These are phyloP conservation scores for Neurospora discreta DNA, from an alignment of 495 filamentous ascomycete species.

Conservation along the genomic window DNA sequence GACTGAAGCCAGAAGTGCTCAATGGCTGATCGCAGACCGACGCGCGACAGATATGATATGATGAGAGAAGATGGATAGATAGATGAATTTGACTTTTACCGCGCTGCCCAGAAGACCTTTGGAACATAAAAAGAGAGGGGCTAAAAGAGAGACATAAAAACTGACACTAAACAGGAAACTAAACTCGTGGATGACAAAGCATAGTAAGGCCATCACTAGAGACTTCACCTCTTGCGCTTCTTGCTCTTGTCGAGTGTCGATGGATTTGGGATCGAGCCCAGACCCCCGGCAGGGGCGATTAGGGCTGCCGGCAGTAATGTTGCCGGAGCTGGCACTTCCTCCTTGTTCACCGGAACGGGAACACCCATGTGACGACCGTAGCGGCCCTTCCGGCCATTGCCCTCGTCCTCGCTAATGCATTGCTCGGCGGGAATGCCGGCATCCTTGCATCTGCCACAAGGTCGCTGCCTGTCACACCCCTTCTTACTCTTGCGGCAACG, in stretches of 20 bases:
- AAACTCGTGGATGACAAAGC: background rate
- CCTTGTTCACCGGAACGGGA: conserved; percentile 55
- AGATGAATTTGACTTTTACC: background rate
- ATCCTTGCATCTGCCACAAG: conserved; percentile 90
- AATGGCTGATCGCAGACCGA: background rate
- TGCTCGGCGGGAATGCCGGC: conserved; percentile 85
- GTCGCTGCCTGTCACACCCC: conserved; percentile 91
- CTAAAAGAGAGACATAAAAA: background rate
- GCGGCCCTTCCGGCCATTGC: conserved; percentile 90
- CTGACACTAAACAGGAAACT: background rate
- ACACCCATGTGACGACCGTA: conserved; percentile 96
- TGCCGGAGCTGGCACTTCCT: conserved; percentile 23
- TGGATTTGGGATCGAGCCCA: background rate
- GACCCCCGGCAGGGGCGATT: conserved; percentile 11
- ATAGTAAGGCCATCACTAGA: background rate
- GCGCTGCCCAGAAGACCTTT: background rate
- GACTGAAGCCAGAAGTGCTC: background rate
- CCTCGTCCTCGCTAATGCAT: conserved; percentile 94
- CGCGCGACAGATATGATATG: background rate
- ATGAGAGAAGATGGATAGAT: background rate
- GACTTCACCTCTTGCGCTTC: conserved; percentile 35
- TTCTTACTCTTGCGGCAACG: conserved; percentile 99
- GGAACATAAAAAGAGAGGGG: background rate
- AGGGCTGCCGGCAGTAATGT: conserved; percentile 30
- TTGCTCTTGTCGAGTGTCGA: conserved; percentile 30